Conservation (phyloP, 495 filamentous ascomycete genomes). For the Xylaria grammica region DNA sequence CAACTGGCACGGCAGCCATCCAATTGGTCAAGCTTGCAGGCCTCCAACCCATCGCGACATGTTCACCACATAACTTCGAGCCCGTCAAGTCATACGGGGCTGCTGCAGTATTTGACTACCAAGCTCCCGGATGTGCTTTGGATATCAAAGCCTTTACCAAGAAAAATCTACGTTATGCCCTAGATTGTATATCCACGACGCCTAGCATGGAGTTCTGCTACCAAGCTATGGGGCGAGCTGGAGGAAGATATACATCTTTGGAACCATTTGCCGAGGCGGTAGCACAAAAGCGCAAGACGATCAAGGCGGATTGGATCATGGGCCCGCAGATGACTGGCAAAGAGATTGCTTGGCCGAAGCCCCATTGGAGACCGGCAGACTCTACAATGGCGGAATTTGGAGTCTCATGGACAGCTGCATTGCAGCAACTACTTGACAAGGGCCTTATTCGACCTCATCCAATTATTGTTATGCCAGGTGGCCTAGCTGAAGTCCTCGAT, state of each 20-base stretch:
- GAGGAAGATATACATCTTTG: conserved; percentile 32
- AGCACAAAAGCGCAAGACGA: conserved; percentile 21
- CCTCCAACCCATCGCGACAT: conserved; percentile 55
- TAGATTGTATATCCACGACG: conserved; percentile 49
- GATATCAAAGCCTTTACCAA: conserved; percentile 48
- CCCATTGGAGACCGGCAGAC: conserved; percentile 12
- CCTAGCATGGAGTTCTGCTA: conserved; percentile 28
- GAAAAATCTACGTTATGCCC: conserved; percentile 40
- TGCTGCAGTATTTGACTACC: conserved; percentile 61
- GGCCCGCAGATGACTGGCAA: conserved; percentile 18
- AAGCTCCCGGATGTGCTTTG: conserved; percentile 43
- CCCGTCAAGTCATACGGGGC: conserved; percentile 59
- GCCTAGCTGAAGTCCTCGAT: conserved; percentile 57
- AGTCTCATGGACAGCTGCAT: conserved; percentile 41
- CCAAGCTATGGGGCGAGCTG: conserved; percentile 28
- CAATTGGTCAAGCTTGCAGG: conserved; percentile 50
- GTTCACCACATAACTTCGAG: conserved; percentile 61
- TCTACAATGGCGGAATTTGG: conserved; percentile 45
- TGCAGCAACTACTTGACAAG: conserved; percentile 53
- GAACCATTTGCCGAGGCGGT: conserved; percentile 26
- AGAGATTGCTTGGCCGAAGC: conserved; percentile 3
- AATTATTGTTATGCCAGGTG: conserved; percentile 47
- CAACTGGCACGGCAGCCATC: conserved; percentile 51
- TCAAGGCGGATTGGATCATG: conserved; percentile 24
- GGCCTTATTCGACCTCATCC: conserved; percentile 60